These are phyloP conservation scores for Geotrichum bryndzae DNA, from an alignment of 1,139 yeast genomes.

Conservation along the genomic window DNA sequence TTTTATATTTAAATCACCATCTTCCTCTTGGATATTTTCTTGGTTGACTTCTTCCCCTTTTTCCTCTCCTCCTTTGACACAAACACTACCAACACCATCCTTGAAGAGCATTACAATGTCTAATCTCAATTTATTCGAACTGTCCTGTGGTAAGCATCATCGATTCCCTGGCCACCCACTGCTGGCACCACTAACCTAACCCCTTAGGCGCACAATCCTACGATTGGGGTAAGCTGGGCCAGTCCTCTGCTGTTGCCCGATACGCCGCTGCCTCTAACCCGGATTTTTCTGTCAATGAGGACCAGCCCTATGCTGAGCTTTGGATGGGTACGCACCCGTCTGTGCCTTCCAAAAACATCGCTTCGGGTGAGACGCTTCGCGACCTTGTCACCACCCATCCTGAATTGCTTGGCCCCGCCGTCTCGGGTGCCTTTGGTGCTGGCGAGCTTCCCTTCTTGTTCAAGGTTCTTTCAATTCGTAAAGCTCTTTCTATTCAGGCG, in stretches of 20 bases:
- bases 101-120: not conserved
- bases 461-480: constrained; percentile 86
- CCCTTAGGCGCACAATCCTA: constrained; percentile 39
- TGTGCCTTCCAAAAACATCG: constrained; percentile 66
- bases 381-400: constrained; percentile 61
- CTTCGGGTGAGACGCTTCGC: constrained; percentile 47
- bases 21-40: not conserved
- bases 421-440: constrained; percentile 63
- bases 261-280: constrained; percentile 72
- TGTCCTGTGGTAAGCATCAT: not conserved
- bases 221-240: constrained; percentile 62
- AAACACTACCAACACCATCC: not conserved
- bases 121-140: not conserved
- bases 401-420: constrained; percentile 47
- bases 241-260: constrained; percentile 78
- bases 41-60: not conserved
- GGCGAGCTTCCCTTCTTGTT: constrained; percentile 84
- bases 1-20: not conserved
- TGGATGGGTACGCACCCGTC: constrained; percentile 99
- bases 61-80: not conserved
- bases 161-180: not conserved
- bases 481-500: constrained; percentile 93
- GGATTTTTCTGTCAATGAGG: constrained; percentile 53
- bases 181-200: not conserved
- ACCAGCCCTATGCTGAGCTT: constrained; percentile 53